Percentiles rank a stretch among this genome's conserved stretches.
phyloP scores from a whole-genome alignment of 768 basidiomycete genomes.

The Tephrocybe sp. region DNA sequence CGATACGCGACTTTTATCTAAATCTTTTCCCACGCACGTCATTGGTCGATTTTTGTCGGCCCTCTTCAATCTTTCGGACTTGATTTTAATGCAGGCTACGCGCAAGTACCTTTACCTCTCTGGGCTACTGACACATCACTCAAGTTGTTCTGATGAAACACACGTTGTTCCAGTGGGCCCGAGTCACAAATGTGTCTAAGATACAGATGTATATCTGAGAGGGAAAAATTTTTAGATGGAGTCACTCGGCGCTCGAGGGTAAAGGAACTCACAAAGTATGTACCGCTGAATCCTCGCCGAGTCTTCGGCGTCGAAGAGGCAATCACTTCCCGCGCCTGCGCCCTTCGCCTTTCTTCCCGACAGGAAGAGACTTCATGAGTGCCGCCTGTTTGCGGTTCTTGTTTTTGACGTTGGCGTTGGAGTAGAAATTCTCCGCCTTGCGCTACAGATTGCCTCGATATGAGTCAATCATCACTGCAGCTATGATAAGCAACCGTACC shows the following conservation, averaged over 20 bases:
- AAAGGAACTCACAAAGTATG: conserved; percentile 5
- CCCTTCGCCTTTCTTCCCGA: conserved; percentile 45
- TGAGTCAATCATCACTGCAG: conserved; percentile 1
- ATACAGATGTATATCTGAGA: neutral
- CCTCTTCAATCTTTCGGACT: conserved; percentile 5
- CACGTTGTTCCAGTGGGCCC: conserved; percentile 3
- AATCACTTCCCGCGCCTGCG: conserved; percentile 32
- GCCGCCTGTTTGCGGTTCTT: conserved; percentile 69
- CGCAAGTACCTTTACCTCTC: neutral
- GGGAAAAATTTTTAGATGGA: neutral
- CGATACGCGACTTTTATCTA: conserved; percentile 33
- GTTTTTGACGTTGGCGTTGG: conserved; percentile 82
- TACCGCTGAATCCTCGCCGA: conserved; percentile 12
- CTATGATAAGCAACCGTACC: conserved; percentile 33
- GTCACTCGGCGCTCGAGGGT: neutral
- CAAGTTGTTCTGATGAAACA: neutral
- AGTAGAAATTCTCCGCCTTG: conserved; percentile 89
- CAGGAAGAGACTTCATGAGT: conserved; percentile 53
- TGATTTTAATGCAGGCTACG: neutral
- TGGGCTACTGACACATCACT: conserved; percentile 2
- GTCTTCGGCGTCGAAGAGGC: neutral
- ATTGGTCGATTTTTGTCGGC: conserved; percentile 4
- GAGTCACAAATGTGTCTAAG: neutral
- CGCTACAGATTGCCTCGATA: conserved; percentile 44
- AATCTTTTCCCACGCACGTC: conserved; percentile 40